Evolutionary conservation across 116 monocot genomes (phyloP).

Genomic region (Phalaenopsis hybrid): DNA sequence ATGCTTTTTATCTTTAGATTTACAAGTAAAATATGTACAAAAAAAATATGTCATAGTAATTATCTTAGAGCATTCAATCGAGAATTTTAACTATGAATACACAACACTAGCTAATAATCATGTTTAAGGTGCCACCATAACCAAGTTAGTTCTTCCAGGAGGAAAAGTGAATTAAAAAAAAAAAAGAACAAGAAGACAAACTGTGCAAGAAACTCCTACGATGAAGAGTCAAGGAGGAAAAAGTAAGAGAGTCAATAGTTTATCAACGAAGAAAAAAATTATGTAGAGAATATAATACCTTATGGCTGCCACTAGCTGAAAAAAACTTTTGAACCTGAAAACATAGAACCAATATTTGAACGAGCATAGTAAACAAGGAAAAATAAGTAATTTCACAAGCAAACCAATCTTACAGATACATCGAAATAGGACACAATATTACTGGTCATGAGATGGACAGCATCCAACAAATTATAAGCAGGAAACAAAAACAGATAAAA

Average conservation of each 20-base stretch:
- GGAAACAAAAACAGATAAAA: background rate
- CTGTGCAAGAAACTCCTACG: background rate
- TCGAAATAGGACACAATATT: background rate
- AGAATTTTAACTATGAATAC: background rate
- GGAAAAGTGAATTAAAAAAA: background rate
- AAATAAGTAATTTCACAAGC: background rate
- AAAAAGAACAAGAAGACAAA: background rate
- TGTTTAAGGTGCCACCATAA: background rate
- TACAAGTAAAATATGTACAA: background rate
- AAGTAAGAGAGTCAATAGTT: background rate
- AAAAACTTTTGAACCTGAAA: slow-evolving; percentile 68
- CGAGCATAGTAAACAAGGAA: background rate
- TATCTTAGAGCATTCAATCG: background rate
- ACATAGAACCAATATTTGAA: slow-evolving; percentile 1
- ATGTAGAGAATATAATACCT: slow-evolving; percentile 42
- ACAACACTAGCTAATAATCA: background rate
- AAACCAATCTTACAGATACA: background rate
- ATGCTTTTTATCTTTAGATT: background rate
- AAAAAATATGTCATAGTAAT: background rate
- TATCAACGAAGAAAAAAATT: background rate
- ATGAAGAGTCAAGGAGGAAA: background rate
- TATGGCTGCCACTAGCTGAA: slow-evolving; percentile 56
- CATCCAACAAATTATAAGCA: background rate
- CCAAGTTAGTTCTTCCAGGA: background rate
- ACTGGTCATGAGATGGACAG: background rate